Base-by-base conservation (phyloP, 2,329 filamentous ascomycete genomes). In the Cladophialophora bantiana region DNA sequence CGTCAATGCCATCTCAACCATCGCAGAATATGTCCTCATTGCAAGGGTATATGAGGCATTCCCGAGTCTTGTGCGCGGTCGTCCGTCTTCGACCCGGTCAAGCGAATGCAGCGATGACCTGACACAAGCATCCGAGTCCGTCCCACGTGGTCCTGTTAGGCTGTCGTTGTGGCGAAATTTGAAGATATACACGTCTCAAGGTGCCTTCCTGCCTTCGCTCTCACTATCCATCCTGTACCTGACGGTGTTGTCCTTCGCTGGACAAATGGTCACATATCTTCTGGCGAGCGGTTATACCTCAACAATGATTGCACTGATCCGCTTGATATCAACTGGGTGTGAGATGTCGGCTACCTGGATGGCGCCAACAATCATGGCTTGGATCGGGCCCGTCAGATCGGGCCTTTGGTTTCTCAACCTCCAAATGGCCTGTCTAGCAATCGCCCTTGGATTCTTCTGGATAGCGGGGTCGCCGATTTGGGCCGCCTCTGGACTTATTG, bases 331-430 rank as follows among this genome's bases (percentile, higher is more conserved):
- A 2, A 83, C 83, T 4, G 56, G 81, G 7, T 80, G 85, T n/a
- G 85, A 87, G 70, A 78, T 87, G 12, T 82, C 79, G 15, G 84
- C 83, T 10, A 87, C 85, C 1, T 80, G 84, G 71, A 75, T 83
- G 7, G 85, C 84, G 0, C 85, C 85, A 0, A 73, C 78, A 15
- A 77, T 83, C 4, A 84, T 86, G 74, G 75, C 76, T 2, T 78
- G 76, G 45, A 83, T 89, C 45, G 87, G 88, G 0, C 78, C 83
- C 0, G 80, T 91, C 7, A 81, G 91, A n/a, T 83, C 85, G 0
- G 91, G 90, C 0, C 81, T 93, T 2, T 93, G 91, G 91, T 88
- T 87, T 68, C 74, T 89, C 9, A 88, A 84, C 63, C 91, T 88
- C 85, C 89, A 93, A 74, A 80, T 89, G n/a, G 64, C 80, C 2